Percentiles rank a stretch among this genome's conserved stretches.
Conservation (phyloP, 768 basidiomycete species). For the Calocybe gangraenosa region DNA sequence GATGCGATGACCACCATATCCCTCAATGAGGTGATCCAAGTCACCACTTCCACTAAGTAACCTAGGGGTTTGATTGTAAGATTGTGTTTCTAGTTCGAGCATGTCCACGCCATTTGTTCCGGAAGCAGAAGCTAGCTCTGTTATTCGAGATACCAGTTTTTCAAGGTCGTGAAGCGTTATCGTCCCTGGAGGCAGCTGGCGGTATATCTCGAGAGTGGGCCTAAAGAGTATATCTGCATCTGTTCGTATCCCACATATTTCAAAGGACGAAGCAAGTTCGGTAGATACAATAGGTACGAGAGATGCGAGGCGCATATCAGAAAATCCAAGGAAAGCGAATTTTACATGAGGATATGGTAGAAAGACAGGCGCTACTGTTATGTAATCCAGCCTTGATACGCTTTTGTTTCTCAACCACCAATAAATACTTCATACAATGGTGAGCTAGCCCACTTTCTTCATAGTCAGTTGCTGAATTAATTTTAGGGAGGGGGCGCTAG, state of each 20-base stretch:
- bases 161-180: slow-evolving; percentile 47
- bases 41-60: slow-evolving; percentile 37
- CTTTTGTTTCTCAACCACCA: slow-evolving; percentile 7
- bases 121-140: slow-evolving; percentile 39
- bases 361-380: too few relatives aligned
- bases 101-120: slow-evolving; percentile 32
- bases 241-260: slow-evolving; percentile 46
- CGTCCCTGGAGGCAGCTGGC: slow-evolving; percentile 44
- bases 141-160: slow-evolving; percentile 32
- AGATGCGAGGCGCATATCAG: slow-evolving; percentile 36
- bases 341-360: too few relatives aligned
- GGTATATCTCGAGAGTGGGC: slow-evolving; percentile 45
- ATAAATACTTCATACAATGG: slow-evolving; percentile 9
- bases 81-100: slow-evolving; percentile 18
- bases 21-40: slow-evolving; percentile 50
- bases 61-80: slow-evolving; percentile 14
- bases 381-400: too few relatives aligned
- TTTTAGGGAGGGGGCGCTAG: slow-evolving; percentile 74
- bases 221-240: slow-evolving; percentile 55
- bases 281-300: slow-evolving; percentile 35
- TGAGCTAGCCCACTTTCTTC: neutral
- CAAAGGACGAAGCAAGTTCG: slow-evolving; percentile 42
- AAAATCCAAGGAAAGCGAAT: too few relatives aligned
- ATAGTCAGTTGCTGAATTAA: neutral
- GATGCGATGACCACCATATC: slow-evolving; percentile 47